Evolutionary conservation across 768 basidiomycete genomes (phyloP).

Genomic region (Antrodiella citrinella): DNA sequence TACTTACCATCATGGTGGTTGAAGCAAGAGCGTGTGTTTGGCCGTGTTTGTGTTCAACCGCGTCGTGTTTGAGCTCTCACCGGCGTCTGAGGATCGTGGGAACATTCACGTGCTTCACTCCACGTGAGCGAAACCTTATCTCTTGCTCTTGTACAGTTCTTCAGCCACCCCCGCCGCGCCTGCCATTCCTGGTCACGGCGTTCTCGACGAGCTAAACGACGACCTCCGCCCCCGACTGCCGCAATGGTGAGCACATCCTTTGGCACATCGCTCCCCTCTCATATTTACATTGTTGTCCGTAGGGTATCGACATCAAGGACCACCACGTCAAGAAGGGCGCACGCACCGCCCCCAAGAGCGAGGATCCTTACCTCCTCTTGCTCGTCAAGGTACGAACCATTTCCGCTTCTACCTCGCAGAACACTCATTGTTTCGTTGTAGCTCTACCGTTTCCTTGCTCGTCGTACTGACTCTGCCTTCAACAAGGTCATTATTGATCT

Average conservation of each 20-base stretch:
- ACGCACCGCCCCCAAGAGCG: slow-evolving; percentile 92
- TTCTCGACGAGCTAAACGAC: slow-evolving; percentile 1
- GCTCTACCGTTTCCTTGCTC: slow-evolving; percentile 98
- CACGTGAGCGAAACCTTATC: slow-evolving; percentile 26
- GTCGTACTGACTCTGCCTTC: slow-evolving; percentile 91
- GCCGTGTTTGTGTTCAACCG: slow-evolving; percentile 18
- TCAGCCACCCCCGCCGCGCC: slow-evolving; percentile 39
- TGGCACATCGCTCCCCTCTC: slow-evolving; percentile 8
- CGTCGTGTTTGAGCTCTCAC: slow-evolving; percentile 18
- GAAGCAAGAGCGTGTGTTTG: slow-evolving; percentile 20
- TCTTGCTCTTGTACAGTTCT: slow-evolving; percentile 52
- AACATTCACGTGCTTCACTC: background rate
- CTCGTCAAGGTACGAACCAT: slow-evolving; percentile 81
- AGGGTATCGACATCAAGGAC: slow-evolving; percentile 93
- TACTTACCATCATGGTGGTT: slow-evolving; percentile 67
- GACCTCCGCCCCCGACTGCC: slow-evolving; percentile 32
- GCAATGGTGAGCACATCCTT: slow-evolving; percentile 74
- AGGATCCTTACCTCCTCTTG: slow-evolving; percentile 97
- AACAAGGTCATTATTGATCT: slow-evolving; percentile 83
- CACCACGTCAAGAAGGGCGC: slow-evolving; percentile 99
- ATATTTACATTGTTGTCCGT: slow-evolving; percentile 7
- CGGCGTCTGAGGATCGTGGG: background rate
- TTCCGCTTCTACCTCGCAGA: background rate
- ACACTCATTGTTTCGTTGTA: slow-evolving; percentile 26
- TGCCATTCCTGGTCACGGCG: background rate